These are phyloP conservation scores for Puccinia horiana DNA, from an alignment of 1,284 basidiomycete genomes.

Conservation along the genomic window DNA sequence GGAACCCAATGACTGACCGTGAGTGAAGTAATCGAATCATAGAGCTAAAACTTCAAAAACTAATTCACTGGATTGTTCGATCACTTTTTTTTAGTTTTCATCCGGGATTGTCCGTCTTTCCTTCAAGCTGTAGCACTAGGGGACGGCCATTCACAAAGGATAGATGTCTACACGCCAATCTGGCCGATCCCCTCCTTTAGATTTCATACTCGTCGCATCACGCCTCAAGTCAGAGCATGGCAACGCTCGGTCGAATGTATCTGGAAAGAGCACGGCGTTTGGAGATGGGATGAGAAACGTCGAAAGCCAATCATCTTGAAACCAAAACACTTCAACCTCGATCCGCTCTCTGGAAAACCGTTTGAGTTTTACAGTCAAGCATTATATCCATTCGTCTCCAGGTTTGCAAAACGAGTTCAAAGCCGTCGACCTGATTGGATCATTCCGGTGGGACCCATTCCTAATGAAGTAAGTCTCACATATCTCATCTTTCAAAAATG, in stretches of 20 bases:
- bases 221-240: slow-evolving; percentile 65
- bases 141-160: slow-evolving; percentile 76
- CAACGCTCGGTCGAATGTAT: slow-evolving; percentile 69
- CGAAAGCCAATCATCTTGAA: slow-evolving; percentile 73
- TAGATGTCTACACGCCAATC: slow-evolving; percentile 71
- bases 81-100: neutral
- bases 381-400: slow-evolving; percentile 76
- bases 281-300: slow-evolving; percentile 79
- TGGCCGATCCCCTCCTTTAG: slow-evolving; percentile 40
- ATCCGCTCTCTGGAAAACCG: slow-evolving; percentile 67
- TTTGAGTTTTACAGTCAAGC: slow-evolving; percentile 65
- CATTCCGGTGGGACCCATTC: slow-evolving; percentile 77
- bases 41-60: neutral
- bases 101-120: slow-evolving; percentile 68
- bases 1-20: slow-evolving; percentile 91
- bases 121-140: slow-evolving; percentile 72
- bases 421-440: slow-evolving; percentile 61
- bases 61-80: slow-evolving; percentile 53
- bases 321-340: slow-evolving; percentile 79
- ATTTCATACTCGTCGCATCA: slow-evolving; percentile 60
- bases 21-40: slow-evolving; percentile 66
- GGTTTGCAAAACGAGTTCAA: slow-evolving; percentile 70
- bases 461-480: slow-evolving; percentile 72
- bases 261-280: slow-evolving; percentile 90
- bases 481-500: neutral